phyloP scores from a whole-genome alignment of 495 filamentous ascomycete species.

The Astrothelium subdiscretum region DNA sequence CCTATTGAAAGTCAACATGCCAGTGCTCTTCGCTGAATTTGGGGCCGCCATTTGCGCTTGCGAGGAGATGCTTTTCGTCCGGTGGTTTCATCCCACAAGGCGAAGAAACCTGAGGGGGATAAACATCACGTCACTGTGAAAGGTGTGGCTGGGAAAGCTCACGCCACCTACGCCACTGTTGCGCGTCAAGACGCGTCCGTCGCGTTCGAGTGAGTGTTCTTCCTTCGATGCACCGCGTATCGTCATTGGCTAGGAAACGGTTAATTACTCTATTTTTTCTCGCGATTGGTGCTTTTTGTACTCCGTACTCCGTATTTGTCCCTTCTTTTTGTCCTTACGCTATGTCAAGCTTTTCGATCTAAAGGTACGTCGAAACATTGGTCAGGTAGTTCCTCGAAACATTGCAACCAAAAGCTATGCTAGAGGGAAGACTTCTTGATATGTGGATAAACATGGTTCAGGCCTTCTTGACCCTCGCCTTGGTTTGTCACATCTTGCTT shows the following conservation, averaged over 20 bases:
- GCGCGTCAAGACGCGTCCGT: too few relatives aligned
- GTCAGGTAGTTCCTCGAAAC: not conserved
- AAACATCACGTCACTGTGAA: too few relatives aligned
- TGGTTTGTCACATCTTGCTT: not conserved
- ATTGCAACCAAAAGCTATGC: not conserved
- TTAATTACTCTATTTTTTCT: too few relatives aligned
- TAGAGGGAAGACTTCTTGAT: conserved; percentile 6
- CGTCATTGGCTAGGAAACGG: too few relatives aligned
- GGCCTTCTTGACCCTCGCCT: not conserved
- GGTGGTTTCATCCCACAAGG: too few relatives aligned
- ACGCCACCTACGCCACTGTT: not conserved
- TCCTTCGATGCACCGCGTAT: not conserved
- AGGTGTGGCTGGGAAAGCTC: not conserved
- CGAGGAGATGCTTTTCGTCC: not conserved
- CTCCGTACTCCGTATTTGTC: not conserved
- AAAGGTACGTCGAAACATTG: too few relatives aligned
- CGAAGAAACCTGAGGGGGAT: too few relatives aligned
- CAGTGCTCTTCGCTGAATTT: not conserved
- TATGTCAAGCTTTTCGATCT: too few relatives aligned
- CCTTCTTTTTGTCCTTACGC: too few relatives aligned
- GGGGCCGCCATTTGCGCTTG: not conserved
- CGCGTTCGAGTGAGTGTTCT: too few relatives aligned
- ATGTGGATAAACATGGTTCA: conserved; percentile 7
- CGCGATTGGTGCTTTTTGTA: too few relatives aligned
- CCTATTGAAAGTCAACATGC: not conserved